phyloP scores from a whole-genome alignment of 441 rosid species.

The Rhodomyrtus psidioides region DNA sequence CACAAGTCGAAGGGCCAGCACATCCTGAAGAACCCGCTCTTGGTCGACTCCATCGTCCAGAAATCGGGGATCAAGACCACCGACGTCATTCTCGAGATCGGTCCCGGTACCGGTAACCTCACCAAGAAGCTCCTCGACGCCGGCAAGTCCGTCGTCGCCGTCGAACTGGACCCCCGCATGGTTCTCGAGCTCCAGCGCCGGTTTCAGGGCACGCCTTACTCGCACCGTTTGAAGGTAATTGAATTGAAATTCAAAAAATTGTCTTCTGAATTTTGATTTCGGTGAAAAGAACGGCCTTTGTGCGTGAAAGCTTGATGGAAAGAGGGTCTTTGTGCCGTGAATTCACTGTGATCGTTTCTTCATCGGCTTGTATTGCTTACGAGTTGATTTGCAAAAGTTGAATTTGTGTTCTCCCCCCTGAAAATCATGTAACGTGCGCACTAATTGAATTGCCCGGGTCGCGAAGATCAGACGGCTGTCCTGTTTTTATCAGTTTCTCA shows the following conservation, averaged over 20 bases:
- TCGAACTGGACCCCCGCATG: constrained; percentile 88
- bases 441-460: rapidly evolving
- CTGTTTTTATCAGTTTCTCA: not conserved
- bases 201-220: constrained; percentile 67
- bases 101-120: constrained; percentile 89
- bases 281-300: not conserved
- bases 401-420: not conserved
- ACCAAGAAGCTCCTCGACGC: constrained; percentile 89
- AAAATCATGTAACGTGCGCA: not conserved
- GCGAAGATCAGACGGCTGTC: not conserved
- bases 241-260: not conserved
- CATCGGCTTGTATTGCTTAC: too few relatives aligned
- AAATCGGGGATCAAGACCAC: constrained; percentile 80
- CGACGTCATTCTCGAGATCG: constrained; percentile 80
- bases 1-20: constrained; percentile 92
- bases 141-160: constrained; percentile 72
- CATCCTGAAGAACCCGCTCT: constrained; percentile 75
- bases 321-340: not conserved
- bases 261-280: not conserved
- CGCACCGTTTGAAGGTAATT: constrained; percentile 50
- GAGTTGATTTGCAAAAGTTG: not conserved
- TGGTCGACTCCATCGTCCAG: constrained; percentile 76
- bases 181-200: constrained; percentile 89
- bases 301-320: too few relatives aligned
- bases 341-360: not conserved